Evolutionary conservation across 306 rosid genomes (phyloP), one percentile per base, ranked within the genome.

Genomic region (Lathyrus aphaca): DNA sequence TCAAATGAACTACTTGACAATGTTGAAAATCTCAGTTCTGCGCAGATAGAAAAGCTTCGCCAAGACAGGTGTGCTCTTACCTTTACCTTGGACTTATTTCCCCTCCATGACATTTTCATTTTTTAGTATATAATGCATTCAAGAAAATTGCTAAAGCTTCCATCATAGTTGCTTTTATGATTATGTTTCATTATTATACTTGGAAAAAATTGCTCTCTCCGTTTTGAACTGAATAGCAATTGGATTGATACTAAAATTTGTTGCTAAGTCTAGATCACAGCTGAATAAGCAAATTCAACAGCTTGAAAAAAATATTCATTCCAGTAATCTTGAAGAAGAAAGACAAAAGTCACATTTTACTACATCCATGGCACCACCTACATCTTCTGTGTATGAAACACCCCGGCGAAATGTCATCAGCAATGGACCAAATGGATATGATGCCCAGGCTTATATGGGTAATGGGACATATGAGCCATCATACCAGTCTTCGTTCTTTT

Each of bases 1-100:
- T 94, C 99, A 51, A 94, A 94, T 81, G 89, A 88, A 60, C 86
- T 94, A 60, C 93, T 94, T 73, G 99, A 94, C 66, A 84, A 88
- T 87, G 61, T 78, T 61, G 84, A 91, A 76, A 82, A 81, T 63
- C 85, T 94, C 81, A 89, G 81, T 80, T 78, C 85, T 42, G 48
- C 6, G 3, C 84, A 82, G 79, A 80, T 86, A 67, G 82, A 81
- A 66, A 87, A 81, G 86, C 99, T 94, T 83, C 96, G 83, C 68
- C 87, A 85, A 70, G 95, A 91, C 40, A 94, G 99, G 99, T 94
- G 74, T 77, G 75, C 64, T 58, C 80, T 51, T 76, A 54, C 30
- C 43, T 65, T 48, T 76, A 50, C 37, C 48, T 65, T 48, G 66
- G 55, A 39, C 29, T 64, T 68, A 55, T 39, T 66, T 68, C 74